phyloP scores from a whole-genome alignment of 139 green algal genomes.

The Mesotaenium endlicherianum region DNA sequence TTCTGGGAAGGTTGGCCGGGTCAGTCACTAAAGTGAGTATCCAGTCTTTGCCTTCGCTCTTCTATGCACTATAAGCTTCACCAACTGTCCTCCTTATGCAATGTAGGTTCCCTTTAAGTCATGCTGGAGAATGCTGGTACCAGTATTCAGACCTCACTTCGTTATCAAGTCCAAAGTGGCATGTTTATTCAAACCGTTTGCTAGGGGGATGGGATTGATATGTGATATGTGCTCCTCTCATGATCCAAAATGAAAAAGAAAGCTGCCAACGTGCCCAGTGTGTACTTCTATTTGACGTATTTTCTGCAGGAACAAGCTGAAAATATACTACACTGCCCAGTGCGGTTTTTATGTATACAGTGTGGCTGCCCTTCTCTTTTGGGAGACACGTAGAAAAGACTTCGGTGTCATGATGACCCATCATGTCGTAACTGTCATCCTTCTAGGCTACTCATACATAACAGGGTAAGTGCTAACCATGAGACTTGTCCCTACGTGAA shows the following conservation, averaged over 20 bases:
- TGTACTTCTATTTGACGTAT: neutral
- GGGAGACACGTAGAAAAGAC: slow-evolving; percentile 51
- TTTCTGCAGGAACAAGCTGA: slow-evolving; percentile 35
- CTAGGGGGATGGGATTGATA: neutral
- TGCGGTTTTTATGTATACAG: slow-evolving; percentile 38
- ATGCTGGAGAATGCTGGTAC: neutral
- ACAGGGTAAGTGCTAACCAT: slow-evolving; percentile 2
- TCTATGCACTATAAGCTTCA: too few species aligned
- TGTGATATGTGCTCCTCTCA: neutral
- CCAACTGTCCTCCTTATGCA: neutral
- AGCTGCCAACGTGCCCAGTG: neutral
- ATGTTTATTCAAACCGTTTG: neutral
- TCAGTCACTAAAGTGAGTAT: slow-evolving; percentile 19
- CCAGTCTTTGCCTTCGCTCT: too few species aligned
- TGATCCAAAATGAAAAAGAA: neutral
- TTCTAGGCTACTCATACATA: slow-evolving; percentile 40
- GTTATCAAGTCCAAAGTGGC: neutral
- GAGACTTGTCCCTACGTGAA: neutral
- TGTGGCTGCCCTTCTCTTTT: slow-evolving; percentile 37
- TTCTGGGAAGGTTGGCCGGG: slow-evolving; percentile 35
- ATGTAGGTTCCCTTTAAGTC: neutral
- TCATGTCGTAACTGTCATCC: slow-evolving; percentile 41
- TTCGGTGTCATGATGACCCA: slow-evolving; percentile 54
- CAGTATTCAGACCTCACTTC: neutral
- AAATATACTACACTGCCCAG: slow-evolving; percentile 35